Evolutionary conservation across 1,284 basidiomycete genomes (phyloP), one percentile per base, ranked within the genome.

Genomic region (Leucoagaricus sp.): DNA sequence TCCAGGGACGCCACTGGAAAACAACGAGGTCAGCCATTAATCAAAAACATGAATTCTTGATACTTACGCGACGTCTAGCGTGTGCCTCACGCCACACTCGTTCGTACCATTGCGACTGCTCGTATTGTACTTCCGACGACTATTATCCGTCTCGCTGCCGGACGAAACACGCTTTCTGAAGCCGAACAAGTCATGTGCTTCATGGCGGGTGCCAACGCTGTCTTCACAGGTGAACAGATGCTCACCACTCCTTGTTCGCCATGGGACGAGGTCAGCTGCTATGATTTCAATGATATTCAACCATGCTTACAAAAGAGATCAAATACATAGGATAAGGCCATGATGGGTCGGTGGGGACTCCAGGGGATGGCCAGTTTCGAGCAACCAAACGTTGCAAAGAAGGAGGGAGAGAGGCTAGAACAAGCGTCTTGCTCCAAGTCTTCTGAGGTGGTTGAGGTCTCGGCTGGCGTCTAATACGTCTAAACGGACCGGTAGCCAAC

Each of bases 151-250:
- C 85, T 99, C 25, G 95, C 96, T 1, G 96, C 96, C 15, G 96
- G 96, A 49, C 81, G 96, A 65, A 94, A 95, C 70, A 91, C 87
- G 2, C 86, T 98, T 67, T 82, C 81, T 61, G 96, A 99, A 76
- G 83, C 91, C 6, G 93, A 98, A 72, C 96, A 98, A 65, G 94
- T 90, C 12, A 96, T 99, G 92, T 94, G 93, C 67, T 99, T 98
- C 77, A 91, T 98, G 87, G 95, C 96, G 4, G 96, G 96, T 48
- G 96, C 96, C 47, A 99, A 99, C 69, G 96, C 96, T 38, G 91
- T 98, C 62, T 99, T 99, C 71, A 99, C 96, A 17, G 96, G 96
- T 41, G 94, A 98, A 69, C 82, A 89, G 67, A 98, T 98, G 96
- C 73, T 99, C 61, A 99, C 96, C 5, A 98, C 96, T 12, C 96